These are phyloP conservation scores for Boletus rubropictus DNA, from an alignment of 768 basidiomycete genomes.

Conservation along the genomic window DNA sequence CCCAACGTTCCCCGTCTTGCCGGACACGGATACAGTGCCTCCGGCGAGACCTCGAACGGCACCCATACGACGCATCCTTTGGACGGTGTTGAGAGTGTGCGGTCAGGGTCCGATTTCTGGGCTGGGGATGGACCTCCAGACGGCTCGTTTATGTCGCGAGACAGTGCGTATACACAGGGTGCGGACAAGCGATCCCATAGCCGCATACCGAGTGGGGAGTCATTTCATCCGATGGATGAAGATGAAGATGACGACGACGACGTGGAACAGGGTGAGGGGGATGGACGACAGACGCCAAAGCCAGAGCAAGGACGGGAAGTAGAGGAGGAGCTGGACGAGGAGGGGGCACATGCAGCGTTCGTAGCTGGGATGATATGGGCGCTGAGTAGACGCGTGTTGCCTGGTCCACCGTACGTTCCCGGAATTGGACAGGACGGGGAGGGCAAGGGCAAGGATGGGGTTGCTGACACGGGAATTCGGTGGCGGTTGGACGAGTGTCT, in stretches of 20 bases:
- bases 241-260: constrained; percentile 8
- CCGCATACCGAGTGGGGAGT: constrained; percentile 22
- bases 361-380: constrained; percentile 87
- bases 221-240: constrained; percentile 31
- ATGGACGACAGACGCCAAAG: constrained; percentile 24
- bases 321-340: constrained; percentile 54
- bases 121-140: constrained; percentile 35
- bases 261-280: constrained; percentile 7
- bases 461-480: constrained; percentile 36
- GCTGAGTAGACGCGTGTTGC: constrained; percentile 62
- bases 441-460: constrained; percentile 33
- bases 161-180: constrained; percentile 11
- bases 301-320: constrained; percentile 7
- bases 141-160: constrained; percentile 17
- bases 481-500: constrained; percentile 84
- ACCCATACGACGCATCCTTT: constrained; percentile 5
- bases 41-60: constrained; percentile 14
- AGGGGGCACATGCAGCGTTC: constrained; percentile 77
- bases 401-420: constrained; percentile 74
- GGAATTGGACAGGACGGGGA: constrained; percentile 12
- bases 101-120: constrained; percentile 77
- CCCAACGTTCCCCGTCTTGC: constrained; percentile 1
- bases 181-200: constrained; percentile 7
- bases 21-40: constrained; percentile 18
- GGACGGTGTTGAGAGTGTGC: constrained; percentile 39